Base-by-base conservation (phyloP, 495 filamentous ascomycete genomes). In the Penicillium macrosclerotiorum region DNA sequence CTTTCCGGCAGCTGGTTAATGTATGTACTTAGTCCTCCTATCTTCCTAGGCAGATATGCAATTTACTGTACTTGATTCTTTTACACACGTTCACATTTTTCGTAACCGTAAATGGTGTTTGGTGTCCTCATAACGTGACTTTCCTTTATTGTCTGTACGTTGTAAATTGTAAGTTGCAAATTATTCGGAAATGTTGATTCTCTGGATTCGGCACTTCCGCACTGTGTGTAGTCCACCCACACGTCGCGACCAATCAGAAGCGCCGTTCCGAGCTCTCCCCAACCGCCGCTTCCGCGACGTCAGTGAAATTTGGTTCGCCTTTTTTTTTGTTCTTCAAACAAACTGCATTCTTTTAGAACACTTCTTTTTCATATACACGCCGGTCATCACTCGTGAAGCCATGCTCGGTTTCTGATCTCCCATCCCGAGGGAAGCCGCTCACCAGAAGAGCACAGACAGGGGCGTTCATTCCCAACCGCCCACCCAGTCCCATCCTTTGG, bases 1-100 rank as follows among this genome's bases (percentile, higher is more conserved):
- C 22, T 51, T 33, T 39, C 47, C 60, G 62, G 48, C 60, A 71
- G 63, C 64, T 66, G 65, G 63, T 66, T 71, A 69, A 72, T 72
- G 67, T 70, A 69, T 72, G 60, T 72, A 71, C 55, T 57, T 68
- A 69, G 63, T 71, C 56, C 59, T 57, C 57, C 56, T 59, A 54
- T 63, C 50, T 57, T 59, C 26, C 29, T 42, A 45, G 42, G 40
- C 35, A 47, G 52, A 42, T 49, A 19, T 40, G 37, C 33, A 49
- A 49, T 45, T 34, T 42, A 40, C 47, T 32, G 12, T 52, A 27
- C 24, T 44, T 37, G 7, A 25, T 30, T 30, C 27, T 30, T 30
- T 30, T n/a, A n/a, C n/a, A n/a, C n/a, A n/a, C n/a, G n/a, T n/a
- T n/a, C n/a, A n/a, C n/a, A n/a, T n/a, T n/a, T n/a, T n/a, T n/a